Conservation (phyloP, 805 yeast species). For the Saccharomycopsis sp. region DNA sequence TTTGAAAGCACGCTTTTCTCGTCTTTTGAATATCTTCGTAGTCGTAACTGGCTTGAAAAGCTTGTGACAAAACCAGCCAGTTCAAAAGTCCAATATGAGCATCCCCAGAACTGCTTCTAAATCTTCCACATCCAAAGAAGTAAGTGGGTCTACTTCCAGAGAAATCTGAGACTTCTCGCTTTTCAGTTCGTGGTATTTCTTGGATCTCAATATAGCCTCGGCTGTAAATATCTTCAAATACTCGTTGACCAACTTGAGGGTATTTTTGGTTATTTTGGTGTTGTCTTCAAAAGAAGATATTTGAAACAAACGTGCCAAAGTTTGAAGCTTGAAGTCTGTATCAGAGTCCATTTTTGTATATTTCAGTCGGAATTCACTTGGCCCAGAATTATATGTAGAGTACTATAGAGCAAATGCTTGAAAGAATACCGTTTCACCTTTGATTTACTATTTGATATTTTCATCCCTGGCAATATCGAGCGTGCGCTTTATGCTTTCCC, state of each 20-base stretch:
- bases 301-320: constrained; percentile 19
- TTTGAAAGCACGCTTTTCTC: no score
- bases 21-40: no score
- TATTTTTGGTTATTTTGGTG: constrained; percentile 42
- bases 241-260: constrained; percentile 45
- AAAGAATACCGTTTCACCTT: not conserved
- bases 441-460: not conserved
- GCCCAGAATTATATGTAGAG: not conserved
- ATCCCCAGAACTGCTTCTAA: constrained; percentile 50
- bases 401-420: not conserved
- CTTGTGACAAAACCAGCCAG: no score
- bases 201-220: constrained; percentile 53
- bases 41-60: not conserved
- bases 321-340: constrained; percentile 19
- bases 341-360: not conserved
- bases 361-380: no score
- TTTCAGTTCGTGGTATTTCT: constrained; percentile 34
- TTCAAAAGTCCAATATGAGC: constrained; percentile 47
- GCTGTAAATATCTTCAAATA: constrained; percentile 49
- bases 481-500: not conserved
- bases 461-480: not conserved
- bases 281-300: constrained; percentile 23
- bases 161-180: constrained; percentile 20
- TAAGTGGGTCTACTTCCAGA: constrained; percentile 18
- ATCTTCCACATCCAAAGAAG: constrained; percentile 46